These are phyloP conservation scores for Macroventuria anomochaeta DNA, from an alignment of 2,329 filamentous ascomycete genomes.

Conservation along the genomic window DNA sequence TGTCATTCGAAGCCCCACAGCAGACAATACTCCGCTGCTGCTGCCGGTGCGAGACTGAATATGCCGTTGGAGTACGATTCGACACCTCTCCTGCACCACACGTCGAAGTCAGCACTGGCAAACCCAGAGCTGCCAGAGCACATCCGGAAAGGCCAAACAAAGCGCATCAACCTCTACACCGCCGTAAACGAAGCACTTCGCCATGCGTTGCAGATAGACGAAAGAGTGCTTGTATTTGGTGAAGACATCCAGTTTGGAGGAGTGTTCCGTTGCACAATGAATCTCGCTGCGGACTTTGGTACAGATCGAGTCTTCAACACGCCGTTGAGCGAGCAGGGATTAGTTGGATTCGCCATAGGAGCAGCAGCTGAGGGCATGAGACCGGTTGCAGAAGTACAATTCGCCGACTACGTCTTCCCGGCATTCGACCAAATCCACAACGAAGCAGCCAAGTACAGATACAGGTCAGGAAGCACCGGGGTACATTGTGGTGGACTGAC, in stretches of 20 bases:
- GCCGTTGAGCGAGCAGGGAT: conserved; percentile 90
- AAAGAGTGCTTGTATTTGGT: conserved; percentile 88
- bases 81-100: conserved; percentile 82
- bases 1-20: conserved; percentile 28
- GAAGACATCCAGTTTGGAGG: conserved; percentile 98
- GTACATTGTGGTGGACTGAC: conserved; percentile 75
- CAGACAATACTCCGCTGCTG: conserved; percentile 57
- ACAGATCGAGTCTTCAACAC: conserved; percentile 94
- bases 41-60: conserved; percentile 71
- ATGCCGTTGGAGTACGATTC: conserved; percentile 85
- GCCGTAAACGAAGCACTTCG: conserved; percentile 90
- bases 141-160: conserved; percentile 72
- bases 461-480: conserved; percentile 67
- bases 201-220: conserved; percentile 80
- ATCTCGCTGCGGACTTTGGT: conserved; percentile 86
- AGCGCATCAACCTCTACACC: conserved; percentile 92
- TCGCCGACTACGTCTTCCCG: conserved; percentile 92
- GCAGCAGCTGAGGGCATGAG: conserved; percentile 89
- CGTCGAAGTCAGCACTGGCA: conserved; percentile 71
- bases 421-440: conserved; percentile 95
- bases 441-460: conserved; percentile 87
- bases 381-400: conserved; percentile 93
- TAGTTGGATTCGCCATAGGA: conserved; percentile 92
- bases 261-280: conserved; percentile 93
- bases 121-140: conserved; percentile 74